Evolutionary conservation across 179 eudicot genomes (phyloP).

Genomic region (Spergularia azorica): DNA sequence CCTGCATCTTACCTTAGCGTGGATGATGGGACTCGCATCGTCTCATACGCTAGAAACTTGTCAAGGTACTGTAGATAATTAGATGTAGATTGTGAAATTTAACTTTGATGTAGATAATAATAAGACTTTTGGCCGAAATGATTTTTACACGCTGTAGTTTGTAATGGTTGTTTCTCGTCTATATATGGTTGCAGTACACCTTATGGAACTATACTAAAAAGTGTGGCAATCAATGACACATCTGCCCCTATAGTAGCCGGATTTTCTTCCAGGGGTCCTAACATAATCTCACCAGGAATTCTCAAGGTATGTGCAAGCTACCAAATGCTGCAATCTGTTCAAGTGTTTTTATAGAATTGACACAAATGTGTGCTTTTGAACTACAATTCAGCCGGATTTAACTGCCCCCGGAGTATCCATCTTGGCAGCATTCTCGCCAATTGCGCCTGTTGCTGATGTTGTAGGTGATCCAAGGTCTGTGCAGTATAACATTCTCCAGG

Average conservation of each 20-base stretch:
- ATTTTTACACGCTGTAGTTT: no score
- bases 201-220: constrained; percentile 14
- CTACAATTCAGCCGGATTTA: constrained; percentile 19
- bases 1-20: constrained; percentile 25
- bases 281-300: constrained; percentile 10
- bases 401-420: constrained; percentile 8
- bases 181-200: constrained; percentile 2
- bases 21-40: constrained; percentile 3
- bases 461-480: constrained; percentile 9
- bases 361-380: not conserved
- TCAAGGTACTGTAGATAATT: constrained; percentile 15
- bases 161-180: not conserved
- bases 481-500: not conserved
- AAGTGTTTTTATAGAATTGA: not conserved
- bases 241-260: constrained; percentile 4
- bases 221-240: constrained; percentile 3
- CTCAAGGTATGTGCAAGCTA: constrained; percentile 15
- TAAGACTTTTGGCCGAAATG: not conserved
- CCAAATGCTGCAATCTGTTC: not conserved
- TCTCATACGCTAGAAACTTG: constrained; percentile 24
- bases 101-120: no score
- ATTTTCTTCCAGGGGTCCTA: constrained; percentile 28
- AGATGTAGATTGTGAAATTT: no score
- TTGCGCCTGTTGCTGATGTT: not conserved
- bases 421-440: constrained; percentile 16